Conservation (phyloP, 371 early-diverging fungal species). For the Mucor piriformis region DNA sequence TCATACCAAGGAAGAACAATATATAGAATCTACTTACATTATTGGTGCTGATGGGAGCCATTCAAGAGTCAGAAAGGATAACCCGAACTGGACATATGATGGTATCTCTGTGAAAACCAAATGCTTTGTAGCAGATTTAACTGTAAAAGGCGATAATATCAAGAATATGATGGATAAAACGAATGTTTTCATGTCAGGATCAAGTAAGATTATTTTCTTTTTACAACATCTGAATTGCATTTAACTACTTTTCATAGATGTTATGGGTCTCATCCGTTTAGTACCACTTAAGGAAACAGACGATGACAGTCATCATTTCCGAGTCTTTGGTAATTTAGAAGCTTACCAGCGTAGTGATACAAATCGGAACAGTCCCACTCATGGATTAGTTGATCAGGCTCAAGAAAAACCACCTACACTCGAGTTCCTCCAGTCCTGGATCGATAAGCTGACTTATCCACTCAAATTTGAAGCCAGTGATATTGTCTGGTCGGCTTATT, state of each 20-base stretch:
- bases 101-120: slow-evolving; percentile 31
- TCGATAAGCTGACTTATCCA: slow-evolving; percentile 9
- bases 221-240: too few relatives aligned
- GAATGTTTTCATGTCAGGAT: slow-evolving; percentile 11
- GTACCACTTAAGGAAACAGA: not conserved
- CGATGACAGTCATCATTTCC: slow-evolving; percentile 8
- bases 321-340: slow-evolving; percentile 22
- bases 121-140: slow-evolving; percentile 39
- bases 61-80: slow-evolving; percentile 38
- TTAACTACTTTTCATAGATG: not conserved
- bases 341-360: not conserved
- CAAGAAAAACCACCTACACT: slow-evolving; percentile 3
- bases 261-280: slow-evolving; percentile 18
- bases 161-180: slow-evolving; percentile 11
- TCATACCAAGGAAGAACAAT: slow-evolving; percentile 3
- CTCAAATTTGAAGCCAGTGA: slow-evolving; percentile 9
- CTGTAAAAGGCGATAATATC: slow-evolving; percentile 19
- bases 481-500: slow-evolving; percentile 27
- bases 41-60: slow-evolving; percentile 50
- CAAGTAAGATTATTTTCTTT: not conserved
- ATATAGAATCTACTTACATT: slow-evolving; percentile 30
- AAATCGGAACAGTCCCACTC: not conserved
- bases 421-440: slow-evolving; percentile 15
- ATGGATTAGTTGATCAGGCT: slow-evolving; percentile 7
- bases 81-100: slow-evolving; percentile 37